Conservation (phyloP, 1,284 basidiomycete genomes). For the Boletellus sp. region DNA sequence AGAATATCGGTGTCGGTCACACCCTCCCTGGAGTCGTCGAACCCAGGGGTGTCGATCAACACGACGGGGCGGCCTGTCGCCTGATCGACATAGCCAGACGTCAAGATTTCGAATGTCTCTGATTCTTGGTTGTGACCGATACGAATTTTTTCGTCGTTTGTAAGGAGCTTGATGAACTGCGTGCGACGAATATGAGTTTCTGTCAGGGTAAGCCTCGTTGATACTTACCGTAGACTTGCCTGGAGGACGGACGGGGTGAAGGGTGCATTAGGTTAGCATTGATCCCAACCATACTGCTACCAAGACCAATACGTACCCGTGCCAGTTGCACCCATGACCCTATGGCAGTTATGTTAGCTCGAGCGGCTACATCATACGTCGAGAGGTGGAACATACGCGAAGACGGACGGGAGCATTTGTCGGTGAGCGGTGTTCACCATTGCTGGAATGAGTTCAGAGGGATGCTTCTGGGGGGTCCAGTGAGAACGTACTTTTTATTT, state of each 20-base stretch:
- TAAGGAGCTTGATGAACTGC: slow-evolving; percentile 6
- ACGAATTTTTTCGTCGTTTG: slow-evolving; percentile 2
- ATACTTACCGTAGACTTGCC: slow-evolving; percentile 10
- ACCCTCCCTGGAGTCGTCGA: slow-evolving; percentile 24
- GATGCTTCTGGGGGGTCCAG: not conserved
- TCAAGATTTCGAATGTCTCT: not conserved
- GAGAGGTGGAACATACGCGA: not conserved
- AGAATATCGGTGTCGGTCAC: slow-evolving; percentile 28
- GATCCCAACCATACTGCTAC: not conserved
- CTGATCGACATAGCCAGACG: slow-evolving; percentile 1
- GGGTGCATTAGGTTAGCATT: not conserved
- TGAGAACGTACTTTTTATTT: not conserved
- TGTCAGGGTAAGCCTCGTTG: not conserved
- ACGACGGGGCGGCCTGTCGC: slow-evolving; percentile 12
- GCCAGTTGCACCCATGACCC: slow-evolving; percentile 7
- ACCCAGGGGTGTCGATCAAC: slow-evolving; percentile 31
- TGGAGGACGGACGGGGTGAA: not conserved
- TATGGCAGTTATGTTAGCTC: not conserved
- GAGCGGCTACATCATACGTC: not conserved
- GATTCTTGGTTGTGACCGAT: slow-evolving; percentile 5
- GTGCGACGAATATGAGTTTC: not conserved
- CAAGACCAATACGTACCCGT: slow-evolving; percentile 1
- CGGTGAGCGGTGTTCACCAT: not conserved
- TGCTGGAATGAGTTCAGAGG: not conserved
- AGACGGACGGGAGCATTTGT: not conserved